These are phyloP conservation scores for Microstegium vimineum DNA, from an alignment of 176 grass and related monocot species.

Conservation along the genomic window DNA sequence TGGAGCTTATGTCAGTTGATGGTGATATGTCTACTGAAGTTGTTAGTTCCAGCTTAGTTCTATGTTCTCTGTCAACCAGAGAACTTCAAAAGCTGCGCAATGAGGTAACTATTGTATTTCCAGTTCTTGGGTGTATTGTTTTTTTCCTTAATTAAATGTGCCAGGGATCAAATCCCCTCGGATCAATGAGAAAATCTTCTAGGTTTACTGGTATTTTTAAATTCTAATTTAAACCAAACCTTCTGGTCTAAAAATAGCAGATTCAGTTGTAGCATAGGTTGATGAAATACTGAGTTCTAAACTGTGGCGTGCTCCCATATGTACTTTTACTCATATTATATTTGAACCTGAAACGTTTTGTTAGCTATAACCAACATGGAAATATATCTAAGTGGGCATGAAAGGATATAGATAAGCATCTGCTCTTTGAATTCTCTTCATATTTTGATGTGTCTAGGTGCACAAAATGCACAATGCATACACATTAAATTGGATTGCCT, in stretches of 20 bases:
- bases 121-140: not conserved
- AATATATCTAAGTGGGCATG: conserved; percentile 17
- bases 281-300: not conserved
- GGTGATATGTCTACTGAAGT: conserved; percentile 60
- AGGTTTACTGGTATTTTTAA: not conserved
- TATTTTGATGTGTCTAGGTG: not conserved
- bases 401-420: not conserved
- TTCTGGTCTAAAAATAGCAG: not conserved
- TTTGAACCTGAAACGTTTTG: not conserved
- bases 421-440: not conserved
- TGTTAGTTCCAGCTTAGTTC: conserved; percentile 54
- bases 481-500: not conserved
- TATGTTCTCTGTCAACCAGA: conserved; percentile 85
- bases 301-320: not conserved
- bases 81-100: conserved; percentile 83
- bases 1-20: conserved; percentile 90
- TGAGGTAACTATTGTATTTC: conserved; percentile 56
- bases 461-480: not conserved
- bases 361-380: not conserved
- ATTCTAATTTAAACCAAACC: not conserved
- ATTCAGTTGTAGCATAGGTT: not conserved
- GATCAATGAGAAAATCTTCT: not conserved
- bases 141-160: not conserved
- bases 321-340: not conserved
- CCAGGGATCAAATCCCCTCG: not conserved